Percentiles rank a stretch among this genome's conserved stretches.
phyloP scores from a whole-genome alignment of 2,329 filamentous ascomycete species.

The Fusarium sororula region DNA sequence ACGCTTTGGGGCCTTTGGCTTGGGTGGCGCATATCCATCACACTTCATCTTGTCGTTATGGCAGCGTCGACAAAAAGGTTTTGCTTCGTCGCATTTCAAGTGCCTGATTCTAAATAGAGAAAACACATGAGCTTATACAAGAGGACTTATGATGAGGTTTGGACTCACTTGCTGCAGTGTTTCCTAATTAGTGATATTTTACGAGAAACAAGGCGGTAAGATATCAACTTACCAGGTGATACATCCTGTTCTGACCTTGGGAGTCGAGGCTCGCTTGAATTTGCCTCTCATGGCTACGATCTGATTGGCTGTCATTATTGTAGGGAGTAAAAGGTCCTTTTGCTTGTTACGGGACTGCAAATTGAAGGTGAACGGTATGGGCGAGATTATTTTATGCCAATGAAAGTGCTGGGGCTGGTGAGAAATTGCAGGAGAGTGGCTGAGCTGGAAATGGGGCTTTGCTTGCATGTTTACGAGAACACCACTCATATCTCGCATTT shows the following conservation, averaged over 20 bases:
- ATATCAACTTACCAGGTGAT: constrained; percentile 14
- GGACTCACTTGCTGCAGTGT: background rate
- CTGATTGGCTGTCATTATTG: background rate
- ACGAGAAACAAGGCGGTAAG: background rate
- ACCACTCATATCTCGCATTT: background rate
- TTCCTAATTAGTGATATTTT: background rate
- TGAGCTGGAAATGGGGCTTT: background rate
- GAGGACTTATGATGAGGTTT: rapidly evolving
- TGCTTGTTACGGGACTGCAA: background rate
- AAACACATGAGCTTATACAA: background rate
- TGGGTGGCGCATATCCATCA: constrained; percentile 8
- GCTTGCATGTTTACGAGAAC: background rate
- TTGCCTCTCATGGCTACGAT: background rate
- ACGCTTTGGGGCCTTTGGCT: background rate
- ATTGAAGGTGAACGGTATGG: background rate
- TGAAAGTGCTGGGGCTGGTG: background rate
- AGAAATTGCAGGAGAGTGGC: background rate
- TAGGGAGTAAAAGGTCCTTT: rapidly evolving
- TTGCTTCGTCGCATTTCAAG: constrained; percentile 10
- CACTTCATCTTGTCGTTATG: constrained; percentile 13
- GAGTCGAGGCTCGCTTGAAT: constrained; percentile 6
- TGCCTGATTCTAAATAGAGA: background rate
- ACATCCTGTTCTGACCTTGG: constrained; percentile 6
- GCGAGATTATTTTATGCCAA: background rate
- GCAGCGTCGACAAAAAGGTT: constrained; percentile 9